Conservation (phyloP, 2,329 filamentous ascomycete genomes). For the Penicillium sp. region DNA sequence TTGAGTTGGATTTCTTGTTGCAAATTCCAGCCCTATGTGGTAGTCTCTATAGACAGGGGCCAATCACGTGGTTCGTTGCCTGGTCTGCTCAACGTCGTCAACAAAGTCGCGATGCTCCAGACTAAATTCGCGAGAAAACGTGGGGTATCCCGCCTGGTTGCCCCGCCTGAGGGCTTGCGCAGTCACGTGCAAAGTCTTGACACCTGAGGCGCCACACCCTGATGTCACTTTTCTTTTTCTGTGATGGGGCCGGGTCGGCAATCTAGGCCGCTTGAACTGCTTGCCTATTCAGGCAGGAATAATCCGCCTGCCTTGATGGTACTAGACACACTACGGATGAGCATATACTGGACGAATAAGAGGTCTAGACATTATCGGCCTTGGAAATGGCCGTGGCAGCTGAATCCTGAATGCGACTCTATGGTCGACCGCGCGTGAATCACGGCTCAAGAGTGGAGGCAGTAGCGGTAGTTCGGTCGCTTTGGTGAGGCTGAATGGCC, state of each 20-base stretch:
- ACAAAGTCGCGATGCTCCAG: neutral
- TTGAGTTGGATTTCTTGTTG: neutral
- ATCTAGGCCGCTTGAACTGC: no score
- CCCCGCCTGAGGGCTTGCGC: slow-evolving; percentile 3
- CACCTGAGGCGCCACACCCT: neutral
- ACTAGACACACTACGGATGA: neutral
- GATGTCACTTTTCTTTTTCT: neutral
- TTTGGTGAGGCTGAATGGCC: neutral
- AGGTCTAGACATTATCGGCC: no score
- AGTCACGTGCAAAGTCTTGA: neutral
- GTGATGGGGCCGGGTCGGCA: neutral
- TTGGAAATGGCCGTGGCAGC: neutral
- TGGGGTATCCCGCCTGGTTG: neutral
- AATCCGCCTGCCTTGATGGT: neutral
- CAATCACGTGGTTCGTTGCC: neutral
- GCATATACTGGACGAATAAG: neutral
- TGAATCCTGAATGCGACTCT: neutral
- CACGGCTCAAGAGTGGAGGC: neutral
- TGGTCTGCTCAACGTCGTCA: neutral
- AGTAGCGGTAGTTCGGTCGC: no score
- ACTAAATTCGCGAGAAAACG: slow-evolving; percentile 1
- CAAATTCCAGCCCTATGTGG: neutral
- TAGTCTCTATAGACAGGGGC: neutral
- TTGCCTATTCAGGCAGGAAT: neutral
- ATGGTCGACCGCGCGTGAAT: neutral